A percentile compares a stretch with the other conserved stretches of the same genome.
These are phyloP conservation scores for Leishmania guyanensis DNA, from an alignment of 208 protist species.

Conservation along the genomic window DNA sequence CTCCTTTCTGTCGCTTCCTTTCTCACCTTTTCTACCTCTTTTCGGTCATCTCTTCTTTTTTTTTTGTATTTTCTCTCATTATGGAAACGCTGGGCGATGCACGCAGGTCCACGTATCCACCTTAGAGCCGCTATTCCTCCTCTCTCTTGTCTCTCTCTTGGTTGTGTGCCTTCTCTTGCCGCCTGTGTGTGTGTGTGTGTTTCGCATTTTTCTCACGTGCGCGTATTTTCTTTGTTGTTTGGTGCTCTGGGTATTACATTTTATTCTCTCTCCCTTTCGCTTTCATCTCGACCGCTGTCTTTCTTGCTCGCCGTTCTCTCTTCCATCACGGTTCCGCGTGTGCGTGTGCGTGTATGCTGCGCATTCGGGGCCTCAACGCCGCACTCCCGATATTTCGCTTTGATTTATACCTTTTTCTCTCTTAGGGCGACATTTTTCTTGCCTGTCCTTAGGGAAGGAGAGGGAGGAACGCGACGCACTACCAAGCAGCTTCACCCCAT, in stretches of 20 bases:
- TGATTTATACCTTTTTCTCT: neutral
- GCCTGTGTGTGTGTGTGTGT: neutral
- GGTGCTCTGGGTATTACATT: no score
- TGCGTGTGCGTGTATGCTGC: neutral
- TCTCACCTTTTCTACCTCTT: neutral
- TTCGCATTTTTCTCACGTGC: neutral
- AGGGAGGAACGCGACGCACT: neutral
- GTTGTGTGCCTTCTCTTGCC: neutral
- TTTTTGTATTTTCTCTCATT: neutral
- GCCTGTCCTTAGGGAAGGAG: neutral
- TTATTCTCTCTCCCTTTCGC: neutral
- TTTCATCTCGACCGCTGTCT: neutral
- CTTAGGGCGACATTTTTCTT: neutral
- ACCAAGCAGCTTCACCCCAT: neutral
- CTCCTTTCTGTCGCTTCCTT: neutral
- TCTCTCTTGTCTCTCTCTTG: conserved; percentile 1
- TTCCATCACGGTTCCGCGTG: neutral
- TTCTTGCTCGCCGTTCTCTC: no score
- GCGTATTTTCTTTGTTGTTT: neutral
- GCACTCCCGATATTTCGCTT: neutral
- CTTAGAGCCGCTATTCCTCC: neutral
- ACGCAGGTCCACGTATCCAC: neutral
- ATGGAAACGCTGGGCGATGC: neutral
- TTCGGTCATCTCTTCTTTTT: neutral
- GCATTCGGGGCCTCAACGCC: neutral